Base-by-base conservation (phyloP, 176 grass and related monocot species). In the Areca catechu region DNA sequence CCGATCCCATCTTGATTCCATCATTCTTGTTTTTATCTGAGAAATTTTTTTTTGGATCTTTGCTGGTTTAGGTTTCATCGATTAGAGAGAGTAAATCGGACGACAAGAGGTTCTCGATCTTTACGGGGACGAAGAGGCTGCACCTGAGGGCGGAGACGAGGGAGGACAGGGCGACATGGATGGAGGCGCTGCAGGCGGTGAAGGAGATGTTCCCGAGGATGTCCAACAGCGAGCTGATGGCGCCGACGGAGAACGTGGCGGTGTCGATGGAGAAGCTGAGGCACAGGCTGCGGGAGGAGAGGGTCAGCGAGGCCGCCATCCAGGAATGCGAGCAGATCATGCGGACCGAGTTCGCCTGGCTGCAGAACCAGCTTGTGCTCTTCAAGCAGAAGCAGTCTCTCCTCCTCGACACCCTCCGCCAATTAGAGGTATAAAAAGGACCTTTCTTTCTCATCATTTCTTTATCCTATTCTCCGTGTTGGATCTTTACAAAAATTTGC, bases 171-270 rank as follows among this genome's bases (percentile, higher is more conserved):
- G 51, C 60, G 24, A 67, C 69, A 5, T 98, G 94, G 94, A 68
- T 98, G 20, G 94, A 98, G 60, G 82, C 73, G 52, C 73, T 98
- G 61, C 81, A 75, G 20, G 84, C 84, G 55, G 81, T 86, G 19
- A 98, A 98, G 56, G 94, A 93, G 58, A 93, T 98, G 94, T 93
- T 89, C 71, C 94, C 94, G 15, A 89, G 94, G 71, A 92, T 93
- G 76, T 93, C 88, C 51, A 89, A 86, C 22, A 85, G 87, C 60
- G 94, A 98, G 73, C 83, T 88, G 61, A 83, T 85, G 23, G 88
- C 60, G 30, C 81, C 81, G 3, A 61, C 57, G 34, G 83, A 88
- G 51, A 75, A 69, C 16, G 73, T 60, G 3, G 94, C 76, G 1
- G 81, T 89, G 62, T 90, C 73, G 4, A 86, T 79, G 1, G 88